Conservation (phyloP, 768 basidiomycete species). For the Russula sp. region DNA sequence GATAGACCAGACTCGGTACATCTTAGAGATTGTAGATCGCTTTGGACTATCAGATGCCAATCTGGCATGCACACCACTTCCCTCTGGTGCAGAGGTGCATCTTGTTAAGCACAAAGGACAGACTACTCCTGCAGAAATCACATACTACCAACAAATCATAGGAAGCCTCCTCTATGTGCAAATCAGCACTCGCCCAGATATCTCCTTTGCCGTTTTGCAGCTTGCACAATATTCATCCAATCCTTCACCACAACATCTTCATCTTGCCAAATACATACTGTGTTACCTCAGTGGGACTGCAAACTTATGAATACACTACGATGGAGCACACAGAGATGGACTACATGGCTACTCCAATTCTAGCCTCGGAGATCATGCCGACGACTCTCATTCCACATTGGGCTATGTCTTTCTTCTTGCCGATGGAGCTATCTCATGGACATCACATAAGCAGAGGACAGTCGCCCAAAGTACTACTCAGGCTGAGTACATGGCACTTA, state of each 20-base stretch:
- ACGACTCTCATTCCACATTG: neutral
- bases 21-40: neutral
- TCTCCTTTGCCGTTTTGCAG: neutral
- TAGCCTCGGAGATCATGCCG: conserved; percentile 26
- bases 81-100: neutral
- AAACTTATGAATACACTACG: neutral
- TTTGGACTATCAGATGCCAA: neutral
- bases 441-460: too few species aligned
- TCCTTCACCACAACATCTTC: too few species aligned
- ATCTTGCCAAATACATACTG: too few species aligned
- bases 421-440: too few species aligned
- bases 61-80: neutral
- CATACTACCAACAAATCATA: neutral
- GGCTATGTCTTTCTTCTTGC: too few species aligned
- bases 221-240: neutral
- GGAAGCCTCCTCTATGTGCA: neutral
- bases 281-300: too few species aligned
- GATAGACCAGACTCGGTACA: too few species aligned
- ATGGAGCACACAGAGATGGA: neutral
- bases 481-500: too few species aligned
- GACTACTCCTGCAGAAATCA: neutral
- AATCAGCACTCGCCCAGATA: neutral
- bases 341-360: conserved; percentile 26
- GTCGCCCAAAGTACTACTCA: too few species aligned
- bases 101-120: neutral